phyloP scores from a whole-genome alignment of 345 rosid species.

The Dipteronia sinensis region DNA sequence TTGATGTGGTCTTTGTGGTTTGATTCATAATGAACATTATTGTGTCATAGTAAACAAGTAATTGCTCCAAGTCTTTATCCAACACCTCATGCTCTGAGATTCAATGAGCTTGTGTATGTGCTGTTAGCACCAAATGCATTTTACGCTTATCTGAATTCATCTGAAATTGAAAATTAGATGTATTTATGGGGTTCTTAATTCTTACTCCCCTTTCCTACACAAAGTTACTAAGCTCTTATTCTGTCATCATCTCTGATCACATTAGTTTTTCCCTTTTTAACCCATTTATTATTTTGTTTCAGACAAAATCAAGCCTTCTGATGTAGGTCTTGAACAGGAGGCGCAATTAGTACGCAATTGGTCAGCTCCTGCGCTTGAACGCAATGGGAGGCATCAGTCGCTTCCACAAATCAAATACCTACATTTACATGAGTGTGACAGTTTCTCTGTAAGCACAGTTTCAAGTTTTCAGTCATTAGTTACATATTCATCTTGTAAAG shows the following conservation, averaged over 20 bases:
- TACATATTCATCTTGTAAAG: constrained; percentile 1
- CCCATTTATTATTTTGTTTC: constrained; percentile 33
- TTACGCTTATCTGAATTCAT: background rate
- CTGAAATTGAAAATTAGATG: constrained; percentile 2
- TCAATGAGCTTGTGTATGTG: background rate
- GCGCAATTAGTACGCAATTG: constrained; percentile 74
- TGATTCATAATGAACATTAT: background rate
- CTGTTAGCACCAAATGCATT: background rate
- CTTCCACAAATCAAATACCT: constrained; percentile 77
- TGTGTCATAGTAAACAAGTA: background rate
- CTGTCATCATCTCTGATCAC: background rate
- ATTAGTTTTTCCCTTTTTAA: constrained; percentile 15
- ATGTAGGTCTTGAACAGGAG: constrained; percentile 95
- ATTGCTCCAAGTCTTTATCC: background rate
- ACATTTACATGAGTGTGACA: constrained; percentile 88
- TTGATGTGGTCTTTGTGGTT: background rate
- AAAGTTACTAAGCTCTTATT: background rate
- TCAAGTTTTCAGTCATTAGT: constrained; percentile 7
- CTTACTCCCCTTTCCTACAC: background rate
- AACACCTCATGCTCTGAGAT: background rate
- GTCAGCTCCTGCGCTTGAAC: constrained; percentile 56
- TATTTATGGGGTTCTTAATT: constrained; percentile 2
- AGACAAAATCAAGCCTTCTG: constrained; percentile 96
- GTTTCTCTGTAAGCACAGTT: constrained; percentile 78
- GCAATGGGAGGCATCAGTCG: constrained; percentile 68